Evolutionary conservation across 768 basidiomycete species (phyloP).

Genomic region (Pilatotrama ljubarskyi): DNA sequence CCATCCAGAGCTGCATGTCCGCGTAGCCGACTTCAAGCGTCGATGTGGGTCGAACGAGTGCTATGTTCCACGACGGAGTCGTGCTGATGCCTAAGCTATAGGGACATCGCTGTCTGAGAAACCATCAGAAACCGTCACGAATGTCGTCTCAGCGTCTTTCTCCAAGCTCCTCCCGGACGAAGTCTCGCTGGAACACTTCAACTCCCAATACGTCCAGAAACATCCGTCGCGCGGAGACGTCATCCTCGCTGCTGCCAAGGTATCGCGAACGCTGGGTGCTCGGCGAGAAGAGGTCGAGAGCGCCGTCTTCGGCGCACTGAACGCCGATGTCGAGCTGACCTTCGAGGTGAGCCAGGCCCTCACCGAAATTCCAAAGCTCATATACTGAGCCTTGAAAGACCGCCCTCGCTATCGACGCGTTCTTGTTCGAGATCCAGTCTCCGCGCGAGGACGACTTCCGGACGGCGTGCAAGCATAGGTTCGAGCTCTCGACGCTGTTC

Average conservation of each 20-base stretch:
- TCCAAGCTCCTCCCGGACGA: constrained; percentile 55
- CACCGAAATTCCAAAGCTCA: neutral
- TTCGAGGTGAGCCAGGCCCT: constrained; percentile 44
- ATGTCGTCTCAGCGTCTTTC: constrained; percentile 50
- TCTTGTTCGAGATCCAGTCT: constrained; percentile 53
- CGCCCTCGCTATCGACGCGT: constrained; percentile 47
- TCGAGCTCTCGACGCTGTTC: constrained; percentile 68
- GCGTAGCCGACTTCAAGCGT: constrained; percentile 63
- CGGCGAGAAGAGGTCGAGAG: constrained; percentile 62
- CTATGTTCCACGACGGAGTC: too few species aligned
- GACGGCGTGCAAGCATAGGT: constrained; percentile 49
- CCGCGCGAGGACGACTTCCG: constrained; percentile 63
- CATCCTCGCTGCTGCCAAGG: constrained; percentile 66
- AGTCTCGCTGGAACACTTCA: constrained; percentile 63
- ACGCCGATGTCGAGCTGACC: constrained; percentile 43
- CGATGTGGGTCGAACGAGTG: constrained; percentile 55
- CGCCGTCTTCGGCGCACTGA: constrained; percentile 50
- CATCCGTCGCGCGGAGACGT: constrained; percentile 52
- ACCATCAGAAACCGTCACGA: constrained; percentile 47
- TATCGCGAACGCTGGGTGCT: constrained; percentile 44
- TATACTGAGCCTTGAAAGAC: constrained; percentile 40
- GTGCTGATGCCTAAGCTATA: too few species aligned
- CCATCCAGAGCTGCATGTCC: constrained; percentile 69
- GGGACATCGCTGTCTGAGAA: constrained; percentile 47
- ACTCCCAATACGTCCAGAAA: constrained; percentile 72